Evolutionary conservation across 306 rosid species (phyloP), one percentile per base, ranked within the genome.

Genomic region (Hippophae gyantsensis): DNA sequence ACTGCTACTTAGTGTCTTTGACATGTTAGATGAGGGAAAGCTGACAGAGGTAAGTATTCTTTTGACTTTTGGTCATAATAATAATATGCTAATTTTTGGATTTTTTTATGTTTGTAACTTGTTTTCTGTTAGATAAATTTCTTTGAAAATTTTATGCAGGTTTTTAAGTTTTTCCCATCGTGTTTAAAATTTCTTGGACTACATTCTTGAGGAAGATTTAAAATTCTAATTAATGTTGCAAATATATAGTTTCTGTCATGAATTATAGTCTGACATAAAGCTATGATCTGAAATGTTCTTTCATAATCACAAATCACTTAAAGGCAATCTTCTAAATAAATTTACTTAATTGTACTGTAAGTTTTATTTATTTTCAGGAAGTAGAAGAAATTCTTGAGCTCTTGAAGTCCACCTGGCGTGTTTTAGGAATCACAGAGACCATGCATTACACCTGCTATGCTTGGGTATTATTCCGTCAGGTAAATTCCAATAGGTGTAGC

Each of bases 401-500:
- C 53, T 62, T 92, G 69, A 92, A 85, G 86, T 92, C 96, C 9
- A 85, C 99, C 43, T 92, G 99, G 99, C 95, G 95, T 71, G 90
- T 92, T 76, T 81, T 92, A 69, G 99, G 99, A 56, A 83, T 92
- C 72, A 85, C 86, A 7, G 99, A 92, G 93, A 92, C 99, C 68
- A 83, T 92, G 58, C 99, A 92, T 75, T 72, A 72, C 67, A 88
- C 99, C 58, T 83, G 96, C 79, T 88, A 79, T 83, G 92, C 93
- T 67, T 92, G 99, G 99, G 95, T 92, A 63, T 75, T 92, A 66
- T 88, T 88, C 74, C 96, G 95, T 56, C 99, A 92, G 96, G 99
- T 92, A 76, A 58, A 65, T 13, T 48, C 52, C 43, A 27, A 52
- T 63, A 60, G 54, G 58, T n/a, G 44, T 61, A 54, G 27, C 53